phyloP scores from a whole-genome alignment of 129 eudicot genomes.

The Mikania micrantha region DNA sequence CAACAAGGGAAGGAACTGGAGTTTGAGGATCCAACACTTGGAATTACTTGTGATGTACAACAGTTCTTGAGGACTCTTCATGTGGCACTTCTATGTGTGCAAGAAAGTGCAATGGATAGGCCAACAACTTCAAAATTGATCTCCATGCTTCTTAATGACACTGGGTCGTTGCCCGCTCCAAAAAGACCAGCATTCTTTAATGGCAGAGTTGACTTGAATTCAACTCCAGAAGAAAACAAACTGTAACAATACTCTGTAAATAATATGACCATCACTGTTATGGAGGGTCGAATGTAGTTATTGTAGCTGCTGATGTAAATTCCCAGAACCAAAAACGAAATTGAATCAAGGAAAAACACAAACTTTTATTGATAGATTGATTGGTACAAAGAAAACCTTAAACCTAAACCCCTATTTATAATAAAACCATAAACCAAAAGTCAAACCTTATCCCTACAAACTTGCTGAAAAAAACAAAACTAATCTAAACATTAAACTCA shows the following conservation, averaged over 20 bases:
- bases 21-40: conserved; percentile 5
- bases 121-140: conserved; percentile 21
- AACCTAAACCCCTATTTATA: too few relatives aligned
- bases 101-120: conserved; percentile 19
- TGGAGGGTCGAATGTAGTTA: conserved; percentile 16
- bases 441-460: too few relatives aligned
- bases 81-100: conserved; percentile 22
- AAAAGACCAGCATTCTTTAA: conserved; percentile 20
- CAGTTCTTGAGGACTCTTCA: conserved; percentile 12
- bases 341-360: too few relatives aligned
- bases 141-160: conserved; percentile 27
- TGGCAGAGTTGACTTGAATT: conserved; percentile 4
- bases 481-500: too few relatives aligned
- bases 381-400: too few relatives aligned
- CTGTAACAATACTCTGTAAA: conserved; percentile 4
- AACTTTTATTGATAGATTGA: too few relatives aligned
- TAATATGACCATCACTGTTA: conserved; percentile 19
- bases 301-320: too few relatives aligned
- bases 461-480: too few relatives aligned
- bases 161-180: conserved; percentile 16
- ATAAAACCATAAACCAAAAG: too few relatives aligned
- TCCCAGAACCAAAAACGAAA: too few relatives aligned
- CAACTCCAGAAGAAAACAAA: not conserved
- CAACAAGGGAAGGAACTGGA: conserved; percentile 11
- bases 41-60: conserved; percentile 2